Percentiles rank a stretch among this genome's conserved stretches.
Conservation (phyloP, 2,329 filamentous ascomycete species). For the Ascochyta fabae region DNA sequence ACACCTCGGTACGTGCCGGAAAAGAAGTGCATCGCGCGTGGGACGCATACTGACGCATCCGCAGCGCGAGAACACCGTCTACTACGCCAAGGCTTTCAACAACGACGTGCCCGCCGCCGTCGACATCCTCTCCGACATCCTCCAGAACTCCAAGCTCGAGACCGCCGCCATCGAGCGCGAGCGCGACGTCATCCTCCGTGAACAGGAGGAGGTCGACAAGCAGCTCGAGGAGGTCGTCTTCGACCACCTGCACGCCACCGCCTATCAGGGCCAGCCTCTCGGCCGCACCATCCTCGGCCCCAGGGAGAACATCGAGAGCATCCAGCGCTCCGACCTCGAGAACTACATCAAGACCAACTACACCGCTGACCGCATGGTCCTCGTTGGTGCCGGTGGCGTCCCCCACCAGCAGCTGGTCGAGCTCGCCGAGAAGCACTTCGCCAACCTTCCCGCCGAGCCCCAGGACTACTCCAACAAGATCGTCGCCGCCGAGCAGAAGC, state of each 20-base stretch:
- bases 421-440: constrained; percentile 96
- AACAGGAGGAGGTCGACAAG: constrained; percentile 99
- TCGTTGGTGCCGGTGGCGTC: constrained; percentile 92
- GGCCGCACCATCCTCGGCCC: constrained; percentile 97
- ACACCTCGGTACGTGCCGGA: constrained; percentile 81
- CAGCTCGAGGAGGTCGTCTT: constrained; percentile 99
- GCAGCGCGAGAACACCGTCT: constrained; percentile 97
- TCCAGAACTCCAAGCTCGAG: constrained; percentile 99
- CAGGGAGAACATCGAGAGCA: constrained; percentile 97
- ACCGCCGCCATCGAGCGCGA: constrained; percentile 91
- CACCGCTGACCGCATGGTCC: constrained; percentile 98
- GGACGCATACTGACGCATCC: constrained; percentile 47
- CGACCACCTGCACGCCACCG: constrained; percentile 97
- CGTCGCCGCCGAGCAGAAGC: constrained; percentile 76
- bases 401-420: constrained; percentile 94
- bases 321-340: constrained; percentile 86
- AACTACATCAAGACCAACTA: constrained; percentile 99
- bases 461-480: constrained; percentile 75
- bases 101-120: constrained; percentile 94
- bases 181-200: constrained; percentile 96
- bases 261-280: constrained; percentile 94
- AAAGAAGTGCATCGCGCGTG: constrained; percentile 4
- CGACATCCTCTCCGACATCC: constrained; percentile 98
- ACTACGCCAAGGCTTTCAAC: constrained; percentile 99
- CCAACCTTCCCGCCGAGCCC: constrained; percentile 75